These are phyloP conservation scores for Nitzschia inconspicua DNA, from an alignment of 108 stramenopile genomes.

Conservation along the genomic window DNA sequence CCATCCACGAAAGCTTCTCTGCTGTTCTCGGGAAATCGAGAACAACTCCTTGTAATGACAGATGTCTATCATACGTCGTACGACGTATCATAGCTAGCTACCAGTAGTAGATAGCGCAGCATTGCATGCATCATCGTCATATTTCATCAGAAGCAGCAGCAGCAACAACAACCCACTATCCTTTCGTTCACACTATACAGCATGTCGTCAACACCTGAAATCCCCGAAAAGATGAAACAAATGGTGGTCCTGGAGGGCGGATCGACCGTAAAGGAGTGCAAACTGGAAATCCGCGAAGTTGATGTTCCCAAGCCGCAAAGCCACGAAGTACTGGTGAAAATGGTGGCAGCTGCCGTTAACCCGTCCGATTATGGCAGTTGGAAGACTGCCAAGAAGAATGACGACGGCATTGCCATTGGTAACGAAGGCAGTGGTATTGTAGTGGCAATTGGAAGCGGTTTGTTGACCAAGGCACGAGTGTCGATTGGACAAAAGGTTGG, in stretches of 20 bases:
- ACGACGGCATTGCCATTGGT: slow-evolving; percentile 42
- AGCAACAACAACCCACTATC: not conserved
- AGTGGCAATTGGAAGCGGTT: slow-evolving; percentile 40
- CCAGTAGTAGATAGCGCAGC: too few species aligned
- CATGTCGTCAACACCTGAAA: slow-evolving; percentile 1
- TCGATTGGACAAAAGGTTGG: slow-evolving; percentile 38
- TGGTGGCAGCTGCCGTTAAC: slow-evolving; percentile 48
- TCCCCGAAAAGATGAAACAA: slow-evolving; percentile 41
- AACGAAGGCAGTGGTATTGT: slow-evolving; percentile 51
- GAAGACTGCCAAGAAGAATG: slow-evolving; percentile 19
- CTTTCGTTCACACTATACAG: not conserved
- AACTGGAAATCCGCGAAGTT: slow-evolving; percentile 33
- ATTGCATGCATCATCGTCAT: too few species aligned
- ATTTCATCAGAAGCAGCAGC: too few species aligned
- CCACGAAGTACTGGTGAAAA: slow-evolving; percentile 38
- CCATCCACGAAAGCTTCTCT: too few species aligned
- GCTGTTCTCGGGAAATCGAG: too few species aligned
- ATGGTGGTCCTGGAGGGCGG: slow-evolving; percentile 39
- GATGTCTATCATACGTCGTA: too few species aligned
- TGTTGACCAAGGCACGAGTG: slow-evolving; percentile 17
- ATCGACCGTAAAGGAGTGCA: slow-evolving; percentile 32
- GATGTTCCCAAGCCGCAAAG: slow-evolving; percentile 30
- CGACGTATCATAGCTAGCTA: too few species aligned
- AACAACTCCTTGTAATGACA: too few species aligned
- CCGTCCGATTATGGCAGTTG: slow-evolving; percentile 52